phyloP scores from a whole-genome alignment of 768 basidiomycete genomes.

The Boletus rubescentipes region DNA sequence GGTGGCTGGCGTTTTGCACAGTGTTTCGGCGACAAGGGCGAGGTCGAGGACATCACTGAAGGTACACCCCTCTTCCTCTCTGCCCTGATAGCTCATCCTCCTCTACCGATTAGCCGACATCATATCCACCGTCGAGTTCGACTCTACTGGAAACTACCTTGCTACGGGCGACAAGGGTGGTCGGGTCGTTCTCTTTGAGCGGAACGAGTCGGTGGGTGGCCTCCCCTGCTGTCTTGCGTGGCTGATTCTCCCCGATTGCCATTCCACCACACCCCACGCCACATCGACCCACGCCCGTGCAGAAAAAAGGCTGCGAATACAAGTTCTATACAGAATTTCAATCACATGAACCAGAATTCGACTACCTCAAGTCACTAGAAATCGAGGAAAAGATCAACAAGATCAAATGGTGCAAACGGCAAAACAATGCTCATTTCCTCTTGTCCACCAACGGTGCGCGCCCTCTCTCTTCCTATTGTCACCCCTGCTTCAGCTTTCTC shows the following conservation, averaged over 20 bases:
- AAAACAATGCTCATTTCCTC: constrained; percentile 96
- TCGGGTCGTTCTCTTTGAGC: constrained; percentile 96
- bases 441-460: constrained; percentile 90
- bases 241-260: constrained; percentile 37
- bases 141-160: constrained; percentile 98
- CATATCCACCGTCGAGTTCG: constrained; percentile 99
- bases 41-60: constrained; percentile 99
- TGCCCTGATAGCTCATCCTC: constrained; percentile 15
- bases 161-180: constrained; percentile 99
- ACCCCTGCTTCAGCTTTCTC: not conserved
- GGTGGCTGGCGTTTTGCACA: constrained; percentile 99
- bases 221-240: constrained; percentile 6
- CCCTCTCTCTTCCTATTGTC: not conserved
- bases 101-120: constrained; percentile 80
- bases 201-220: constrained; percentile 86
- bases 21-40: constrained; percentile 99
- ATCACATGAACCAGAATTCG: constrained; percentile 99
- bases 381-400: constrained; percentile 99
- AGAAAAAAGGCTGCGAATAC: constrained; percentile 99
- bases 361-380: constrained; percentile 99
- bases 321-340: constrained; percentile 99
- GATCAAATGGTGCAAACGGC: constrained; percentile 99
- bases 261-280: constrained; percentile 7
- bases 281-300: constrained; percentile 20
- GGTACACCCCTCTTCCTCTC: constrained; percentile 48